phyloP scores from a whole-genome alignment of 306 rosid genomes.

The Begonia peltatifolia region DNA sequence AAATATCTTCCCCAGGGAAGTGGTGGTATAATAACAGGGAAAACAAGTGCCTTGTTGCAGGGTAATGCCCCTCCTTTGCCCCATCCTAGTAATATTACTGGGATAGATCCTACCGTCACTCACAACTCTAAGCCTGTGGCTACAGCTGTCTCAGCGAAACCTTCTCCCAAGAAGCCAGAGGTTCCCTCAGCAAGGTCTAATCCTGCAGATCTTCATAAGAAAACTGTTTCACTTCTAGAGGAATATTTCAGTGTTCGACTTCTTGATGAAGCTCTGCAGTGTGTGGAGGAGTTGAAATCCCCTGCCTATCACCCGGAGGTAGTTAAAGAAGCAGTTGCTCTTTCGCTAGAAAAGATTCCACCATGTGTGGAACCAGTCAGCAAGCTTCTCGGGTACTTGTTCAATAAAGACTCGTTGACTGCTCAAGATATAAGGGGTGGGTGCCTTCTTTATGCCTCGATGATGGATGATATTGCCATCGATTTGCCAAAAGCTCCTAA shows the following conservation, averaged over 20 bases:
- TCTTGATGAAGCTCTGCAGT: conserved; percentile 26
- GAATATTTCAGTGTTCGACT: conserved; percentile 29
- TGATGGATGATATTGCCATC: conserved; percentile 25
- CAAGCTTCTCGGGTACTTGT: conserved; percentile 21
- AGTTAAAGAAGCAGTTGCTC: conserved; percentile 22
- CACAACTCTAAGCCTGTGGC: conserved; percentile 1
- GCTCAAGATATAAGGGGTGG: conserved; percentile 20
- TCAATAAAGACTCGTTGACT: conserved; percentile 12
- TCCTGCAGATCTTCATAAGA: conserved; percentile 13
- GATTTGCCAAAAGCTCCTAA: conserved; percentile 29
- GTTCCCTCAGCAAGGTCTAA: conserved; percentile 6
- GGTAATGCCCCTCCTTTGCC: conserved; percentile 13
- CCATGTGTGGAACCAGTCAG: conserved; percentile 20
- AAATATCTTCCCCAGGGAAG: conserved; percentile 28
- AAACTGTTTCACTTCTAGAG: conserved; percentile 26
- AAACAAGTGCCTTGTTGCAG: conserved; percentile 26
- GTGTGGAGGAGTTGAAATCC: conserved; percentile 28
- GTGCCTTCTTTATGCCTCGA: conserved; percentile 20
- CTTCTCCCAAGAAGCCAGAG: conserved; percentile 11
- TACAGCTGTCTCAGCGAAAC: conserved; percentile 1
- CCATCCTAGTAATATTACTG: conserved; percentile 5
- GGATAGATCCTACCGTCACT: conserved; percentile 1
- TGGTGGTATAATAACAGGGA: conserved; percentile 21
- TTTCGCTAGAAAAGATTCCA: conserved; percentile 25
- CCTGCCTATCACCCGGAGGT: conserved; percentile 21